These are phyloP conservation scores for Leptoxyphium fumago DNA, from an alignment of 2,329 filamentous ascomycete species.

Conservation along the genomic window DNA sequence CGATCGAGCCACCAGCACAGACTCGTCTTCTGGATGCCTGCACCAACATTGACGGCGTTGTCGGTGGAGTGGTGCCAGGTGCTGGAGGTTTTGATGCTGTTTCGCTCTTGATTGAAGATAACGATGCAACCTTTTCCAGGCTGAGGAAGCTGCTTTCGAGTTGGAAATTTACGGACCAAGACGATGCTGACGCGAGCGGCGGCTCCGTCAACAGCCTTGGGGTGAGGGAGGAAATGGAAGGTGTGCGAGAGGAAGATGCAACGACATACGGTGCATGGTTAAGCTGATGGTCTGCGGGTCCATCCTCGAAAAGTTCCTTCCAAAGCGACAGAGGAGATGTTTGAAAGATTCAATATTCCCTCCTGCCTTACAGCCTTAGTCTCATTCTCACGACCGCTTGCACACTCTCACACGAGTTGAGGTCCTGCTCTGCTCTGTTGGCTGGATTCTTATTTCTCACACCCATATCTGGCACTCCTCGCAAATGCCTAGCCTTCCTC, in stretches of 20 bases:
- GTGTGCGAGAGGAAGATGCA: slow-evolving; percentile 32
- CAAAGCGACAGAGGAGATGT: too few relatives aligned
- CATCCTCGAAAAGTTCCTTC: too few relatives aligned
- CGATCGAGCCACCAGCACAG: slow-evolving; percentile 79
- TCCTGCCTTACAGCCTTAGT: too few relatives aligned
- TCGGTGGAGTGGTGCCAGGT: slow-evolving; percentile 84
- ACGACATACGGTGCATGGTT: slow-evolving; percentile 26
- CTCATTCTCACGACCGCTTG: too few relatives aligned
- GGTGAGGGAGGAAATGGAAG: slow-evolving; percentile 60
- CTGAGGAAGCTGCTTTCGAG: slow-evolving; percentile 47
- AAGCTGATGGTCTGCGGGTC: too few relatives aligned
- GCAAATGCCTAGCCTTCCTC: too few relatives aligned
- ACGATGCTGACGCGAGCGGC: slow-evolving; percentile 18
- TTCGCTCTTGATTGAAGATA: slow-evolving; percentile 63
- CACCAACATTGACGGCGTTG: slow-evolving; percentile 56
- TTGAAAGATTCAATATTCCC: too few relatives aligned
- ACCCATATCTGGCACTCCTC: too few relatives aligned
- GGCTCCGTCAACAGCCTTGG: slow-evolving; percentile 53
- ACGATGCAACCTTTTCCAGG: slow-evolving; percentile 44
- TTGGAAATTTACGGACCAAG: slow-evolving; percentile 42
- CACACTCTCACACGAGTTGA: too few relatives aligned
- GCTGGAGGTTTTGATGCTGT: slow-evolving; percentile 90
- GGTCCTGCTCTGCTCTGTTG: too few relatives aligned
- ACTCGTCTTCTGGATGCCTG: slow-evolving; percentile 71
- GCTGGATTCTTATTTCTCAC: too few relatives aligned